Base-by-base conservation (phyloP, 331 rosid species). In the Erythrophleum ivorense region DNA sequence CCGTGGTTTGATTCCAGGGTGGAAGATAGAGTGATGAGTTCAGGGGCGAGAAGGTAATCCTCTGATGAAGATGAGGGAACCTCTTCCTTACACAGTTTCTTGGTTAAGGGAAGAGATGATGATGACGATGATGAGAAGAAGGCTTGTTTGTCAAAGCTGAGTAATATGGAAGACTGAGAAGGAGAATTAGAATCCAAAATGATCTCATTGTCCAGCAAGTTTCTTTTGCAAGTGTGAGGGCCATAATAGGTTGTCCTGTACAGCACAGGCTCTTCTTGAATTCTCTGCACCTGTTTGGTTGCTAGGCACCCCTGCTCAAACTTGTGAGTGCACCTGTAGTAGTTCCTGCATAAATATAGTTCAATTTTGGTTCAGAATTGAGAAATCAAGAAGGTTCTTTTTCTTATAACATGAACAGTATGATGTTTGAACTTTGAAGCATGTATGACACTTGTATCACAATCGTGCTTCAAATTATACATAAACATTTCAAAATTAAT, bases 291-390 rank as follows among this genome's bases (percentile, higher is more conserved):
- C 11, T 89, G 90, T 66, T 89, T 89, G 50, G 80, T 87, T 60
- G 92, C 92, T 65, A 3, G 80, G 75, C 92, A 89, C 38, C 54
- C 57, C 11, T 89, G 92, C 2, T 87, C 92, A 68, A 0, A 38
- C 73, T 83, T 89, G 79, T 89, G 90, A 45, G 85, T 87, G 80
- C 92, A 89, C 49, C 92, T 85, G n/a, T 58, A 89, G 78, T 89
- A 89, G 83, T 82, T 85, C 86, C 92, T 87, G 86, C 38, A 70
- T 38, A 12, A 2, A 84, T 6, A 14, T 7, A 6, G 21, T 13
- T 40, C 49, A 66, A 36, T 9, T 66, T 66, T 16, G 49, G 29
- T 15, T 38, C 71, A 36, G 29, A 16, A 66, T 11, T 16, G 13
- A 15, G 29, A 66, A 66, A 38, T 59, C 16, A 19, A 57, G 31